These are phyloP conservation scores for Debaryomyces fabryi DNA, from an alignment of 1,139 yeast genomes.

Conservation along the genomic window DNA sequence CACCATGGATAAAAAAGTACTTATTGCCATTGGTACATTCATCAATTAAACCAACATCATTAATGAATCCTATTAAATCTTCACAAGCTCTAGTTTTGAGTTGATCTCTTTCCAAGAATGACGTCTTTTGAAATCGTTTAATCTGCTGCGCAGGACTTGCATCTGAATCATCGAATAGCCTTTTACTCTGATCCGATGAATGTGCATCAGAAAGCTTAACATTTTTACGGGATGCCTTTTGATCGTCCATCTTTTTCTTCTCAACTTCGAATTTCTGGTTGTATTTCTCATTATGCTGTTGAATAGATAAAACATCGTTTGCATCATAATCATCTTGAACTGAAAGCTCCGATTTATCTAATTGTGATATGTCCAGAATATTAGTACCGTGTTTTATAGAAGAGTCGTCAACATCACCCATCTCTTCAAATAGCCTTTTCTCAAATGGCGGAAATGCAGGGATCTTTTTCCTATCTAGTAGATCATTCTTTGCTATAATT, in stretches of 20 bases:
- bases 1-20: not conserved
- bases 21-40: constrained; percentile 9
- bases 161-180: not conserved
- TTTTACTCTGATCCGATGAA: not conserved
- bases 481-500: not conserved
- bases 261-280: constrained; percentile 16
- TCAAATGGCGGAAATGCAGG: constrained; percentile 14
- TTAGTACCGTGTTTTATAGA: constrained; percentile 10
- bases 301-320: constrained; percentile 12
- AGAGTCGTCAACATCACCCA: constrained; percentile 9
- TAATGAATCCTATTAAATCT: constrained; percentile 12
- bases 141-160: constrained; percentile 3
- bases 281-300: constrained; percentile 19
- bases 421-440: constrained; percentile 11
- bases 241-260: not conserved
- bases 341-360: constrained; percentile 16
- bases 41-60: constrained; percentile 16
- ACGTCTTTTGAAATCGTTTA: constrained; percentile 4
- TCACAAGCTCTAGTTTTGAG: constrained; percentile 3
- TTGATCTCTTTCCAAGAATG: constrained; percentile 4
- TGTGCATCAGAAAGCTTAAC: too few relatives aligned
- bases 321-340: constrained; percentile 18
- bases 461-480: not conserved
- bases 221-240: not conserved
- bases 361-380: constrained; percentile 6